These are phyloP conservation scores for Stellera chamaejasme DNA, from an alignment of 345 rosid species.

Conservation along the genomic window DNA sequence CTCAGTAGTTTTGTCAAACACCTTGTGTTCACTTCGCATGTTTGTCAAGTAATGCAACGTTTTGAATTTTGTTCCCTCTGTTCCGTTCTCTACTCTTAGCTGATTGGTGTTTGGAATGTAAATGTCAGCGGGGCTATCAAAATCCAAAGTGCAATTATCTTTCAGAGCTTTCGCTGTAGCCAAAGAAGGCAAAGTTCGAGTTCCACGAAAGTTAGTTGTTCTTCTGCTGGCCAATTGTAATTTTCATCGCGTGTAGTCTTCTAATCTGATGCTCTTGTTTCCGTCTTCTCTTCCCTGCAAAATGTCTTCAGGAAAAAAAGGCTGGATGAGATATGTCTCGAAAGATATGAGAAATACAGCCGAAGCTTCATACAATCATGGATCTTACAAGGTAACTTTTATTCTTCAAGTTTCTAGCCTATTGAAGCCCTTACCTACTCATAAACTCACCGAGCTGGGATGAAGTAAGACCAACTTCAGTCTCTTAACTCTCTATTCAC, in stretches of 20 bases:
- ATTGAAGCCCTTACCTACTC: background rate
- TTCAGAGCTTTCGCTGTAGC: conserved; percentile 44
- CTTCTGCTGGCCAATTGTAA: background rate
- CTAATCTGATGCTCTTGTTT: background rate
- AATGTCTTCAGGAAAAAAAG: conserved; percentile 51
- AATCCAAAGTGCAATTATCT: conserved; percentile 18
- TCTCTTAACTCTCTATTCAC: too few species aligned
- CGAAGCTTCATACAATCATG: conserved; percentile 78
- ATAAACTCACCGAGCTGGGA: too few species aligned
- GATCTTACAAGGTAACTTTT: conserved; percentile 71
- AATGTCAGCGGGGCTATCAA: conserved; percentile 35
- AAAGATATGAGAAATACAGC: conserved; percentile 87
- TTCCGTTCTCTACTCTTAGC: conserved; percentile 7
- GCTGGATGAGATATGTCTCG: conserved; percentile 88
- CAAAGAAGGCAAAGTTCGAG: conserved; percentile 39
- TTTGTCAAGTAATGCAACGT: background rate
- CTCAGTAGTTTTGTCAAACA: conserved; percentile 26
- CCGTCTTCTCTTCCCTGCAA: background rate
- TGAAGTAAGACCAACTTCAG: too few species aligned
- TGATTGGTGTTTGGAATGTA: conserved; percentile 1
- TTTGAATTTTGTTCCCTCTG: background rate
- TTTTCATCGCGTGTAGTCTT: background rate
- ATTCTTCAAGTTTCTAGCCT: conserved; percentile 9
- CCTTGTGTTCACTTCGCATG: background rate
- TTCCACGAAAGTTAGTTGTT: conserved; percentile 42